A percentile compares a stretch with the other conserved stretches of the same genome.
Evolutionary conservation across 148 eudicot species (phyloP).

Genomic region (Gaultheria prostrata): DNA sequence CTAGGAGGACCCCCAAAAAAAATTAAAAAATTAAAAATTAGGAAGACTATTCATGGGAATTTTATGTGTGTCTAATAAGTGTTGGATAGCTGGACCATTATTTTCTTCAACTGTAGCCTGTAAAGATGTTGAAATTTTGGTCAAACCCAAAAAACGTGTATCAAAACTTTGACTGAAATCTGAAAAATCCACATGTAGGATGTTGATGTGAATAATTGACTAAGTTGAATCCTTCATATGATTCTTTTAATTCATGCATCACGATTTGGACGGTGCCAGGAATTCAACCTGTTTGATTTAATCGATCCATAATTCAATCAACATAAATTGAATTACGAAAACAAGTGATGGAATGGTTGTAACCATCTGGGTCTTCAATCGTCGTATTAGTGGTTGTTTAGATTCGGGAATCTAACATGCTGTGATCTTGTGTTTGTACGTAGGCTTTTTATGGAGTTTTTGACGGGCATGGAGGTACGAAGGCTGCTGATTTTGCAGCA

Average conservation of each 20-base stretch:
- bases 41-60: not conserved
- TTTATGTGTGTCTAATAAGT: not conserved
- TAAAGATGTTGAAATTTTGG: not conserved
- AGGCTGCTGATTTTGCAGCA: constrained; percentile 67
- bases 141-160: constrained; percentile 1
- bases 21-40: not conserved
- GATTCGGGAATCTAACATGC: not conserved
- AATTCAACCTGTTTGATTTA: not conserved
- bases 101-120: not conserved
- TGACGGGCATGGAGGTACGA: constrained; percentile 76
- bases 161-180: not conserved
- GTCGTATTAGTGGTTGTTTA: not conserved
- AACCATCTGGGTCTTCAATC: not conserved
- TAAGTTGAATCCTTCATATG: not conserved
- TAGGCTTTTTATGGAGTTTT: constrained; percentile 64
- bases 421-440: not conserved
- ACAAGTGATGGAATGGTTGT: not conserved
- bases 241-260: not conserved
- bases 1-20: too few species aligned
- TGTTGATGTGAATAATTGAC: not conserved
- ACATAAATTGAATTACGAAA: too few species aligned
- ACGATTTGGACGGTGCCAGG: not conserved
- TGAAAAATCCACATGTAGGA: not conserved
- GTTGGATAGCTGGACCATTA: not conserved
- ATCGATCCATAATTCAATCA: too few species aligned